Conservation (phyloP, 129 eudicot genomes). For the Centrapalus pauciflorus region DNA sequence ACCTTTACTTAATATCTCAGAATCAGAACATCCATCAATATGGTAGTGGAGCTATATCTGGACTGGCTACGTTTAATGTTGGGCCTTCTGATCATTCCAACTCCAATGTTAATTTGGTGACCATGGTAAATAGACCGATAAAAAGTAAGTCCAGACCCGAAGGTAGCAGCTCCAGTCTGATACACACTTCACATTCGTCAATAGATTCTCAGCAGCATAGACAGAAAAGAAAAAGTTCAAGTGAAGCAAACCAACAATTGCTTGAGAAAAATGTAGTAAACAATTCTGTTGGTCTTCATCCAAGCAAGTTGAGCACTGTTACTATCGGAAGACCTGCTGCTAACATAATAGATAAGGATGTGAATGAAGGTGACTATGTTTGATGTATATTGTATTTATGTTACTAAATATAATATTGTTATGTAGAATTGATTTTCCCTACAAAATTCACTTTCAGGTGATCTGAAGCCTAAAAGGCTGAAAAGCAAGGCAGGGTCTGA, state of each 20-base stretch:
- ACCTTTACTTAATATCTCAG: constrained; percentile 28
- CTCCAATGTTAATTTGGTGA: constrained; percentile 21
- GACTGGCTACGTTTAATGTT: constrained; percentile 27
- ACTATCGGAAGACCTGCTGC: constrained; percentile 16
- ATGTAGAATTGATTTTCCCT: neutral
- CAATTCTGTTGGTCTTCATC: constrained; percentile 21
- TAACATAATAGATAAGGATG: constrained; percentile 37
- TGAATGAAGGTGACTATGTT: constrained; percentile 28
- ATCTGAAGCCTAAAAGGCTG: constrained; percentile 35
- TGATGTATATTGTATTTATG: neutral
- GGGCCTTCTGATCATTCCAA: constrained; percentile 15
- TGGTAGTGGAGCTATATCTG: constrained; percentile 15
- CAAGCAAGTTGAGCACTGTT: neutral
- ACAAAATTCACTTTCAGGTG: constrained; percentile 44
- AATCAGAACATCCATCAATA: constrained; percentile 32
- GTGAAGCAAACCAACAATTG: constrained; percentile 35
- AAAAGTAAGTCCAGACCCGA: constrained; percentile 31
- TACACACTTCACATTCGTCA: constrained; percentile 28
- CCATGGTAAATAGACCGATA: constrained; percentile 26
- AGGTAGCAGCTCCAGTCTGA: constrained; percentile 24
- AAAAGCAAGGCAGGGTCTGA: constrained; percentile 42
- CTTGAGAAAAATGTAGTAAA: constrained; percentile 21
- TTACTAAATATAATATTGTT: constrained; percentile 11
- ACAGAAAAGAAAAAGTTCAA: constrained; percentile 32
- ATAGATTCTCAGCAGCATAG: constrained; percentile 25